Evolutionary conservation across 78 protist species (phyloP), one percentile per base, ranked within the genome.

Genomic region (Fonticula alba): DNA sequence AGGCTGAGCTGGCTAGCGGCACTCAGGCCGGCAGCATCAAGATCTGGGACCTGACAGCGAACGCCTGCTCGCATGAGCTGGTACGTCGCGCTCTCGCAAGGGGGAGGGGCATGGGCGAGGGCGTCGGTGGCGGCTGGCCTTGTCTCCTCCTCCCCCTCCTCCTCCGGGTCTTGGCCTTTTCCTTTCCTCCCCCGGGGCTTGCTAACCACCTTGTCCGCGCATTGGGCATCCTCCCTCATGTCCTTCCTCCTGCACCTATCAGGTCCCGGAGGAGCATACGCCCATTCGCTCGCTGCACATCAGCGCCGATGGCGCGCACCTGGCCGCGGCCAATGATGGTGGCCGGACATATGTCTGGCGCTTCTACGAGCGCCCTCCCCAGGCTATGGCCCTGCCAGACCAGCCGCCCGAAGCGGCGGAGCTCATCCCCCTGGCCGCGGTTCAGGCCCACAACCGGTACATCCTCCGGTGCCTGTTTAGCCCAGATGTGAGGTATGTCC

Each of bases 1-100:
- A 76, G 72, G 80, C 71, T 3, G 92, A 81, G 47, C 41, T 89
- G 22, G 58, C 86, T 19, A 68, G 83, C 6, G 93, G 96, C 11
- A 91, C 87, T 57, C 88, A 83, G 53, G 56, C 46, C 52, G 94
- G 94, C 17, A 47, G 74, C n/a, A 68, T 91, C 13, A 74, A 86
- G 13, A 69, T 87, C 20, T 91, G 94, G 93, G 93, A 86, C 69
- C 60, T 85, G 37, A 35, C 63, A 1, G 62, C 74, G 3, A 78
- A 87, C 56, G 64, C 54, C 10, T 87, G 94, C 77, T 22, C 40
- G 19, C 19, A 68, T 5, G 86, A 86, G 50, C 64, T 81, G 49
- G 85, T 82, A 17, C 2, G 32, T 4, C n/a, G n/a, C n/a, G n/a
- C n/a, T n/a, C n/a, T n/a, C n/a, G n/a, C n/a, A n/a, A n/a, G n/a